Base-by-base conservation (phyloP, 192 early-diverging fungal genomes). In the Spizellomyces punctatus region DNA sequence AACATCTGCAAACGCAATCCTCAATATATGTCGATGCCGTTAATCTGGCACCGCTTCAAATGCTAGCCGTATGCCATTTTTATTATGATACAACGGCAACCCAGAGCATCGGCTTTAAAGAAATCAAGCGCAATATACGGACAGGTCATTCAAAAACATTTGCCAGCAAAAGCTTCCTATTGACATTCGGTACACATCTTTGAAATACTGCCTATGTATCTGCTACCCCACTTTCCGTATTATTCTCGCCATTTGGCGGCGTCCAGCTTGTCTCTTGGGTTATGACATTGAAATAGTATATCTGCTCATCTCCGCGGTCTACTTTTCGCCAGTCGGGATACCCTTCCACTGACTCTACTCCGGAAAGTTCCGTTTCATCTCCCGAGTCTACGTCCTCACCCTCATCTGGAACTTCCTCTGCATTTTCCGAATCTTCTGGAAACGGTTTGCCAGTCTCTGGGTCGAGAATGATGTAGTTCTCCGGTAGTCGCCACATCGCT, bases 401-500 rank as follows among this genome's bases (percentile, higher is more conserved):
- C 4, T 21, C 43, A n/a, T 65, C 63, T 14, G 8, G 21, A 22
- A 19, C 54, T 27, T 67, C 65, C 19, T 64, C 21, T 45, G 41
- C 42, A 22, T 27, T 41, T 10, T 8, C 8, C 66, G 41, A 69
- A 43, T 64, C 42, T 36, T 57, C 63, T 7, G 36, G n/a, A 59
- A 48, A 48, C 21, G 69, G 45, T 61, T 76, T 75, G 14, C 73
- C 73, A 21, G 74, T 80, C 8, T 71, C 66, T 6, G 64, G 74
- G 47, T 74, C 71, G n/a, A 85, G 73, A 5, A 78, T 41, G 14
- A 61, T 72, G 68, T 72, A 76, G 12, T 36, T 68, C 5, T 82
- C 63, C 9, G 82, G 85, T 9, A 84, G 66, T n/a, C 75, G 76
- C 85, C 85, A 86, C 8, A 77, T 78, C 7, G 81, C 64, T 17